phyloP scores from a whole-genome alignment of 257 asterid genomes.

The Avicennia marina region DNA sequence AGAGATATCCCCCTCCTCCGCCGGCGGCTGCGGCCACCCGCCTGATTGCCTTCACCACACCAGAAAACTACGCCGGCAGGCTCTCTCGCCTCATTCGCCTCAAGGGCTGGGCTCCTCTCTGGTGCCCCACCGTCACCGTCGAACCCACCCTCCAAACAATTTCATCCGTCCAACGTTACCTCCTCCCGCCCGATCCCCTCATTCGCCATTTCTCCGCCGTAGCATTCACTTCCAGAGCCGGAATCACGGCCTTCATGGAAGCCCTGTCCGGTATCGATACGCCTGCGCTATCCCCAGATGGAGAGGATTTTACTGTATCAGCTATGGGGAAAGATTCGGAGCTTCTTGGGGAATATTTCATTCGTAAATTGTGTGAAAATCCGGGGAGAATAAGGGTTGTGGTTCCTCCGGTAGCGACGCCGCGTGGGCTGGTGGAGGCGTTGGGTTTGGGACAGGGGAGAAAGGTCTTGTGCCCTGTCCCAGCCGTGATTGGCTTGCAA shows the following conservation, averaged over 20 bases:
- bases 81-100: constrained; percentile 41
- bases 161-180: constrained; percentile 36
- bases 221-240: constrained; percentile 80
- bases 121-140: constrained; percentile 66
- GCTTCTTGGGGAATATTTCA: constrained; percentile 45
- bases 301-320: constrained; percentile 45
- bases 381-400: constrained; percentile 43
- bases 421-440: constrained; percentile 52
- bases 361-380: constrained; percentile 40
- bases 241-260: constrained; percentile 52
- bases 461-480: constrained; percentile 69
- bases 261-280: constrained; percentile 27
- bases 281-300: constrained; percentile 38
- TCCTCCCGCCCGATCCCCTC: constrained; percentile 28
- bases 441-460: constrained; percentile 52
- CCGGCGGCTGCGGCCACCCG: constrained; percentile 27
- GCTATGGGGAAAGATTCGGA: constrained; percentile 70
- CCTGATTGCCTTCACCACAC: constrained; percentile 68
- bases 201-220: constrained; percentile 60
- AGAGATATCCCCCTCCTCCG: constrained; percentile 29
- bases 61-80: constrained; percentile 57
- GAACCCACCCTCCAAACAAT: constrained; percentile 52
- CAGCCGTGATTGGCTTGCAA: constrained; percentile 51
- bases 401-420: constrained; percentile 70
- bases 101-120: constrained; percentile 60